These are phyloP conservation scores for Tolypocladium paradoxum DNA, from an alignment of 2,329 filamentous ascomycete genomes.

Conservation along the genomic window DNA sequence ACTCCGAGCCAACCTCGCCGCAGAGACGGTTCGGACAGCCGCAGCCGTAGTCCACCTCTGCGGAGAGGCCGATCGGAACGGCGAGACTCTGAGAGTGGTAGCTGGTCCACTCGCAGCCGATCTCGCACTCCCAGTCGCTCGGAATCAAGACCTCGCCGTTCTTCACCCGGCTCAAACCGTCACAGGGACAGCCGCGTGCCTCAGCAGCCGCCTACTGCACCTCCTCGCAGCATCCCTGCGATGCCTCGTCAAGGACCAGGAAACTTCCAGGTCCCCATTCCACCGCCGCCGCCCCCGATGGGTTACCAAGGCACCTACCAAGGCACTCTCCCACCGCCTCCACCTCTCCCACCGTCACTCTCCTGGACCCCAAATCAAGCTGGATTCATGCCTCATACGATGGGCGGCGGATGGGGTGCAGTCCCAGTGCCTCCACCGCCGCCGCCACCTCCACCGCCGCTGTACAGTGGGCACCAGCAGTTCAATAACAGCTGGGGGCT, in stretches of 20 bases:
- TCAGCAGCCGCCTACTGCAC: conserved; percentile 13
- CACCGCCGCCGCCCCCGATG: conserved; percentile 12
- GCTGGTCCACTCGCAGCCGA: conserved; percentile 8
- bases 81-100: conserved; percentile 14
- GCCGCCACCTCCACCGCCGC: conserved; percentile 10
- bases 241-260: not conserved
- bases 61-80: conserved; percentile 9
- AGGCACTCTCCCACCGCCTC: conserved; percentile 30
- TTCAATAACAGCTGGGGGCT: conserved; percentile 12
- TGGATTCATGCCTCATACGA: conserved; percentile 14
- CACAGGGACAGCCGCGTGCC: conserved; percentile 9
- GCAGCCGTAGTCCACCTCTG: conserved; percentile 7
- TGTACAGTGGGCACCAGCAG: conserved; percentile 4
- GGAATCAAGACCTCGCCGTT: conserved; percentile 7
- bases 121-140: conserved; percentile 6
- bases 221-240: not conserved
- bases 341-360: conserved; percentile 15
- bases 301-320: conserved; percentile 30
- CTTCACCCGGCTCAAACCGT: conserved; percentile 13
- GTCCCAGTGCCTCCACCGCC: conserved; percentile 2
- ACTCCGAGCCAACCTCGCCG: conserved; percentile 9
- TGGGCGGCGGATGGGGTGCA: conserved; percentile 13
- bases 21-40: conserved; percentile 5
- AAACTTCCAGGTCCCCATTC: not conserved
- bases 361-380: conserved; percentile 17